Evolutionary conservation across 2,329 filamentous ascomycete species (phyloP).

Genomic region (Aureobasidium subglaciale): DNA sequence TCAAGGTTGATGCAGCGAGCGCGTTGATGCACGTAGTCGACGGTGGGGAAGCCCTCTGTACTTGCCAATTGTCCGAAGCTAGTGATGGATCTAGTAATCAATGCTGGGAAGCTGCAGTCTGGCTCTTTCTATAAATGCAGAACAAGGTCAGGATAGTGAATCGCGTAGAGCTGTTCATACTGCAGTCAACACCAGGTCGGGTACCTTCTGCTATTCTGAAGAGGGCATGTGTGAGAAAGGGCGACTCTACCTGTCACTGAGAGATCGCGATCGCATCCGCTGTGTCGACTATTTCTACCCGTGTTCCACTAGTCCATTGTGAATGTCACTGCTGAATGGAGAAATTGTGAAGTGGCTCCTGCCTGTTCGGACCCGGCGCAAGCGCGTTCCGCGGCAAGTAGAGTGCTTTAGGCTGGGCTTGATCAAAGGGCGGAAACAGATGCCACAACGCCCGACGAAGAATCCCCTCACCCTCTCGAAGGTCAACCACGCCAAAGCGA

Average conservation of each 20-base stretch:
- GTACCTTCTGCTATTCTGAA: background rate
- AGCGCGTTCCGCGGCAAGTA: background rate
- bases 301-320: background rate
- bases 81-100: conserved; percentile 2
- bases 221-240: background rate
- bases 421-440: background rate
- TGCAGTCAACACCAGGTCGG: background rate
- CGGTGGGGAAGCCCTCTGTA: background rate
- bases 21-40: background rate
- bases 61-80: conserved; percentile 3
- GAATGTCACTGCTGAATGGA: background rate
- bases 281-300: background rate
- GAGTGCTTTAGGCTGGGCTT: background rate
- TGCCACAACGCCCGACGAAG: conserved; percentile 6
- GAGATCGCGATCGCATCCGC: conserved; percentile 1
- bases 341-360: background rate
- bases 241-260: background rate
- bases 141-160: background rate
- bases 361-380: background rate
- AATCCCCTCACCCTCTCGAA: background rate
- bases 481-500: background rate
- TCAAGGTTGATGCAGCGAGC: background rate
- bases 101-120: background rate
- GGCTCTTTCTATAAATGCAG: background rate
- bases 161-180: background rate